Evolutionary conservation across 345 rosid species (phyloP).

Genomic region (Linum trigynum): DNA sequence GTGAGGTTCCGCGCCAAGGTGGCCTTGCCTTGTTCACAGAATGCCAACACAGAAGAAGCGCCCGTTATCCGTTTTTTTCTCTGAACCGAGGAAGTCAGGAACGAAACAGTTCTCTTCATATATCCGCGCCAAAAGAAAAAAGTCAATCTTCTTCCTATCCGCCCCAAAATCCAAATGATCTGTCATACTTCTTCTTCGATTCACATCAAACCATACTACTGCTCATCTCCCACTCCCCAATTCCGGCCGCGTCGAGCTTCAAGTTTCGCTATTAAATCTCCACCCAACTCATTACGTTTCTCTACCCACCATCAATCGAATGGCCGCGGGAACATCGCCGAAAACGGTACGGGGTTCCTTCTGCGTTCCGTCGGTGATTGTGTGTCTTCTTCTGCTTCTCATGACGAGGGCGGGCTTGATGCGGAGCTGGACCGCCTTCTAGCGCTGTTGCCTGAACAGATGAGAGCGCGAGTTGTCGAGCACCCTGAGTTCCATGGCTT

Average conservation of each 20-base stretch:
- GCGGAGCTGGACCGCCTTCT: slow-evolving; percentile 62
- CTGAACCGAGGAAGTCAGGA: no score
- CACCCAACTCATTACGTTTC: neutral
- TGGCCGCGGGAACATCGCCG: neutral
- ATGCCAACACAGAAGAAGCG: no score
- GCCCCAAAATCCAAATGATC: neutral
- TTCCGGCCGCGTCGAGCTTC: neutral
- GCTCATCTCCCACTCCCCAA: neutral
- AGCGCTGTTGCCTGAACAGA: slow-evolving; percentile 53
- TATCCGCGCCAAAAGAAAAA: no score
- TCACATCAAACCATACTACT: neutral
- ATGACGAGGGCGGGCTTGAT: slow-evolving; percentile 32
- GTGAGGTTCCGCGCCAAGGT: no score
- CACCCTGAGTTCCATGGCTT: slow-evolving; percentile 51
- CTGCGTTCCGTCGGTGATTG: neutral
- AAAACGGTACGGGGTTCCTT: neutral
- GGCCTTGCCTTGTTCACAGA: no score
- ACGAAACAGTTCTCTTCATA: no score
- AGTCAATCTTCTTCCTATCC: neutral
- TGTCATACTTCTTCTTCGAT: neutral
- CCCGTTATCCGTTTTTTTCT: no score
- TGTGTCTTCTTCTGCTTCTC: slow-evolving; percentile 19
- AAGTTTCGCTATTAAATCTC: neutral
- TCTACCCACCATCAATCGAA: neutral
- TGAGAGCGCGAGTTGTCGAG: slow-evolving; percentile 45